Percentiles rank a stretch among this genome's conserved stretches.
phyloP scores from a whole-genome alignment of 352 stramenopile genomes.

The Phytophthora hybrid region DNA sequence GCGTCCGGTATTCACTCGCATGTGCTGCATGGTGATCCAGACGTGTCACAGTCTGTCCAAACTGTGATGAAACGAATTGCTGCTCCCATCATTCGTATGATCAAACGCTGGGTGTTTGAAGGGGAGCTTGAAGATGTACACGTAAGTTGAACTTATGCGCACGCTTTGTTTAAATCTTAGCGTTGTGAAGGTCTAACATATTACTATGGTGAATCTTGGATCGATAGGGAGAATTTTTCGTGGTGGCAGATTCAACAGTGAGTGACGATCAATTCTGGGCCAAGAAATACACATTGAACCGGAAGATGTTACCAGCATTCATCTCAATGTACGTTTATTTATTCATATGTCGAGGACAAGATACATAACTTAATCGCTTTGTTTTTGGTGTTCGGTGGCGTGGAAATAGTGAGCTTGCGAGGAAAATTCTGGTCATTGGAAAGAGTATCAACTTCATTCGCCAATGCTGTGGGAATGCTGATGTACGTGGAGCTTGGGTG shows the following conservation, averaged over 20 bases:
- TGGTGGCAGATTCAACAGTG: conserved; percentile 76
- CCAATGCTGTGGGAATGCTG: conserved; percentile 92
- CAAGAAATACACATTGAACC: conserved; percentile 87
- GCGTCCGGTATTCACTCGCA: conserved; percentile 92
- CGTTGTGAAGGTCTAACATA: background rate
- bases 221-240: conserved; percentile 87
- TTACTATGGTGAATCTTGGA: background rate
- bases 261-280: conserved; percentile 86
- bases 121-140: conserved; percentile 86
- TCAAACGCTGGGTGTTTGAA: conserved; percentile 90
- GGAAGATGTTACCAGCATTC: conserved; percentile 89
- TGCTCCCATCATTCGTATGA: conserved; percentile 88
- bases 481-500: conserved; percentile 55
- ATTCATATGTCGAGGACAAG: background rate
- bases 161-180: background rate
- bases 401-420: conserved; percentile 84
- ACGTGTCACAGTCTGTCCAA: conserved; percentile 75
- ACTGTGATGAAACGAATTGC: conserved; percentile 83
- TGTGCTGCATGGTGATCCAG: conserved; percentile 91
- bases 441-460: conserved; percentile 99
- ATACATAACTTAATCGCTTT: background rate
- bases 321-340: conserved; percentile 73
- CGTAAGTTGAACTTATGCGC: conserved; percentile 46
- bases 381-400: background rate
- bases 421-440: conserved; percentile 95